A percentile compares a stretch with the other conserved stretches of the same genome.
These are phyloP conservation scores for Chalaropsis thielavioides DNA, from an alignment of 2,329 filamentous ascomycete genomes.

Conservation along the genomic window DNA sequence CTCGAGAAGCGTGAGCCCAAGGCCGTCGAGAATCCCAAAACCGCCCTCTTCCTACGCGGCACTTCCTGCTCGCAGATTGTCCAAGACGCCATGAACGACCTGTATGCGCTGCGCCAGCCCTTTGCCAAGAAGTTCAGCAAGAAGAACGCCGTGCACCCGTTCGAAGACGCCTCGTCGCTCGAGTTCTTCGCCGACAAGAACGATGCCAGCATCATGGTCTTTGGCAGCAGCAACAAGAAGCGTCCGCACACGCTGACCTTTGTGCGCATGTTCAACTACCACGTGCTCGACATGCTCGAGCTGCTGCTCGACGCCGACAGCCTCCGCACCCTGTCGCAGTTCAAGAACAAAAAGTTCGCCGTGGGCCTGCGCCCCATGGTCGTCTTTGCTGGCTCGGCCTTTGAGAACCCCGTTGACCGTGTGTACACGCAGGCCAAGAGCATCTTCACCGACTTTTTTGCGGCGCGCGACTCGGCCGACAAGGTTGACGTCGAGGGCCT, in stretches of 20 bases:
- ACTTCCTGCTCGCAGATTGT: conserved; percentile 70
- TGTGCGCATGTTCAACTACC: conserved; percentile 67
- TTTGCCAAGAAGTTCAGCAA: conserved; percentile 85
- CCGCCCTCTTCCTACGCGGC: conserved; percentile 75
- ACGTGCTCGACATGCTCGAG: conserved; percentile 91
- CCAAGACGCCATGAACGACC: conserved; percentile 70
- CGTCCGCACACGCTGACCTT: conserved; percentile 81
- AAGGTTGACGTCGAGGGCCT: conserved; percentile 91
- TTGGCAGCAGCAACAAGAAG: conserved; percentile 82
- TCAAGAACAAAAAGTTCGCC: conserved; percentile 61
- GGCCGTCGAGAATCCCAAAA: conserved; percentile 76
- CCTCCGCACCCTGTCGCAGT: conserved; percentile 56
- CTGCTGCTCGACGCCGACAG: conserved; percentile 63
- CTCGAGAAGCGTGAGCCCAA: conserved; percentile 90
- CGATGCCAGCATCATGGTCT: conserved; percentile 73
- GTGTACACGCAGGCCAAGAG: conserved; percentile 78
- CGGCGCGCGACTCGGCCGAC: conserved; percentile 55
- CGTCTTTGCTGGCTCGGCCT: conserved; percentile 76
- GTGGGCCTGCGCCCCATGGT: conserved; percentile 81
- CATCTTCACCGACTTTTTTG: conserved; percentile 82
- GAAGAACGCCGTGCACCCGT: conserved; percentile 91
- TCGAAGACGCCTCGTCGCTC: conserved; percentile 74
- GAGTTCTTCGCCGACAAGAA: conserved; percentile 97
- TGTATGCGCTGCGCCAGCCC: conserved; percentile 72
- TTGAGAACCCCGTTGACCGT: conserved; percentile 65